A percentile compares a stretch with the other conserved stretches of the same genome.
Conservation (phyloP, 2,329 filamentous ascomycete genomes). For the Chaetomiaceae sp. region DNA sequence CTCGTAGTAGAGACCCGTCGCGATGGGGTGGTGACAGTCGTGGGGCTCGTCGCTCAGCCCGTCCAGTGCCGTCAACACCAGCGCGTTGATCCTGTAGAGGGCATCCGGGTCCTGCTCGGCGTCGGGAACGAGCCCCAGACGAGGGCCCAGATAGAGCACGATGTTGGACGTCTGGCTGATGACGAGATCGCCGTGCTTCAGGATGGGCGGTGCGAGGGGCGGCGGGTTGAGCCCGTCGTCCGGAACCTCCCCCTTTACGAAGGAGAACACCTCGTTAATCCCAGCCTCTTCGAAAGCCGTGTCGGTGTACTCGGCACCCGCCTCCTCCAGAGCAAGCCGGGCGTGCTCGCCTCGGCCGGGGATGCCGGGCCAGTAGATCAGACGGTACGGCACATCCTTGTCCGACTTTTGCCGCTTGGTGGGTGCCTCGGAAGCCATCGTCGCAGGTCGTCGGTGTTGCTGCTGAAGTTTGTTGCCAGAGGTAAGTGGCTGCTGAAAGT, state of each 20-base stretch:
- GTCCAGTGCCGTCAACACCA: conserved; percentile 67
- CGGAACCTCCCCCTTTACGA: conserved; percentile 41
- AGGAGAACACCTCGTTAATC: conserved; percentile 44
- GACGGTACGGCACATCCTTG: conserved; percentile 52
- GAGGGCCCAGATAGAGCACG: conserved; percentile 62
- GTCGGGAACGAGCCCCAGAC: conserved; percentile 50
- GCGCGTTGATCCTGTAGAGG: conserved; percentile 56
- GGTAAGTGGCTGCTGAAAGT: neutral
- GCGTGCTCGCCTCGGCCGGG: conserved; percentile 73
- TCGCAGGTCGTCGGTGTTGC: neutral
- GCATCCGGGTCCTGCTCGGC: conserved; percentile 39
- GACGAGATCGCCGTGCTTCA: conserved; percentile 57
- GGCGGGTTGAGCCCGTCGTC: conserved; percentile 59
- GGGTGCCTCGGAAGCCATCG: conserved; percentile 19
- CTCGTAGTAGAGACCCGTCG: conserved; percentile 59
- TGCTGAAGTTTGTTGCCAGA: no score
- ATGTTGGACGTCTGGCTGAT: conserved; percentile 71
- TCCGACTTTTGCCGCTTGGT: conserved; percentile 39
- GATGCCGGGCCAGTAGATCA: conserved; percentile 67
- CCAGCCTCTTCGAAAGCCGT: conserved; percentile 47
- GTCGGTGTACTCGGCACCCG: conserved; percentile 61
- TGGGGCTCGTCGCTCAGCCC: conserved; percentile 66
- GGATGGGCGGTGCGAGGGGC: conserved; percentile 60
- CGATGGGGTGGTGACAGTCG: conserved; percentile 71
- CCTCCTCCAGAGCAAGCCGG: conserved; percentile 68